Conservation (phyloP, 2,329 filamentous ascomycete species). For the Pseudogymnoascus sp. region DNA sequence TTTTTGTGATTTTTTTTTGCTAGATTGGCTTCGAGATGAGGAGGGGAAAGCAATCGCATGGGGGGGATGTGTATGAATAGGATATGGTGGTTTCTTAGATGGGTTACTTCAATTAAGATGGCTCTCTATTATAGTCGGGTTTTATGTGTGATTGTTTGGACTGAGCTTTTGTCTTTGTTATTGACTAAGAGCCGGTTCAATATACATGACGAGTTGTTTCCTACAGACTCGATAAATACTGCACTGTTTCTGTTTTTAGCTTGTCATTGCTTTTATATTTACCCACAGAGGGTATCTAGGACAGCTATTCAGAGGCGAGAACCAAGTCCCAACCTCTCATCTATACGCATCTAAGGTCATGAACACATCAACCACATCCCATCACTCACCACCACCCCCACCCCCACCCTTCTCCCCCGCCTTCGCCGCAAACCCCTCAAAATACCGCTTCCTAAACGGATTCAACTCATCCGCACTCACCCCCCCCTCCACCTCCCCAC, state of each 20-base stretch:
- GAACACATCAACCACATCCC: not conserved
- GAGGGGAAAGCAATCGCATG: not conserved
- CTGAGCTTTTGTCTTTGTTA: no score
- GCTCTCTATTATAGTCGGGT: not conserved
- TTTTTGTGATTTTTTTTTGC: not conserved
- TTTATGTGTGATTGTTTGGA: not conserved
- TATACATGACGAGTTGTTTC: no score
- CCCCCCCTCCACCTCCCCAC: conserved; percentile 35
- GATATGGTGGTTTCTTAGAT: not conserved
- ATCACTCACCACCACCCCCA: not conserved
- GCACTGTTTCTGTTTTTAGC: not conserved
- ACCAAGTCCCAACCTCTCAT: not conserved
- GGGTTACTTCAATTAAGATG: not conserved
- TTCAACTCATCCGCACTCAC: conserved; percentile 59
- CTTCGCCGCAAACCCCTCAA: conserved; percentile 30
- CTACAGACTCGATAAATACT: not conserved
- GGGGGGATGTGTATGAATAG: not conserved
- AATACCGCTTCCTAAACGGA: conserved; percentile 49
- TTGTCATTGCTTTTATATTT: not conserved
- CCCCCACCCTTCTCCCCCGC: not conserved
- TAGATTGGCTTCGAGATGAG: not conserved
- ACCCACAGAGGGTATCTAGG: not conserved
- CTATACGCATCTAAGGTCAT: not conserved
- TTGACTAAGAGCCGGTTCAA: no score
- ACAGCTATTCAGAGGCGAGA: not conserved